Evolutionary conservation across 2,329 filamentous ascomycete species (phyloP), one percentile per base, ranked within the genome.

Genomic region (Diaporthe destruens): DNA sequence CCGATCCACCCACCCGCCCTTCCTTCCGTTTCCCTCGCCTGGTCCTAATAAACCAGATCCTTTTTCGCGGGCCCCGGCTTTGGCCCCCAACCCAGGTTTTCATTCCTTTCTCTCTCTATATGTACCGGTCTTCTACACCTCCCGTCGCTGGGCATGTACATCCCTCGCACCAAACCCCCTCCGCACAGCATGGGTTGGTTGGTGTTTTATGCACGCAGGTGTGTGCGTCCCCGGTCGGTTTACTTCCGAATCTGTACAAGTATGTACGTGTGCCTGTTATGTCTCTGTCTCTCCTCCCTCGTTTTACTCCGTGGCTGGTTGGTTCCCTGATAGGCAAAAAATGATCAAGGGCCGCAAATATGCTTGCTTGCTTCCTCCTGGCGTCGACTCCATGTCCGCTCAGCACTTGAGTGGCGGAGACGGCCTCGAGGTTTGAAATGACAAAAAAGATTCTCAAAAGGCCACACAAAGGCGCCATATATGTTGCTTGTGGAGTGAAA

Each of bases 341-440:
- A 25, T 51, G 47, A 25, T 14, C 44, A 39, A 53, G 61, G 61
- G 61, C 61, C 39, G 42, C 61, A 51, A n/a, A 53, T 49, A 16
- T 54, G 42, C 23, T 61, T 55, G 32, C 54, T 57, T 29, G 29
- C 29, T 55, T 59, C 34, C 18, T 42, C 68, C 32, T 54, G n/a
- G 14, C 12, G 32, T 53, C 61, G 44, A 25, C 47, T 53, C 61
- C 47, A 39, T 14, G 9, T 42, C 68, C 68, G 57, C 68, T 70
- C 68, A 70, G 68, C 68, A 70, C 68, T 70, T 70, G 68, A 70
- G 68, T 53, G 55, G 66, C 47, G 66, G 36, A 61, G 44, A 44
- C 56, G 42, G 29, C 34, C 53, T 12, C 14, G 61, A 7, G 47
- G 44, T 23, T 8, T 9, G 25, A 53, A 61, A 44, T 36, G 20